Percentiles rank a stretch among this genome's conserved stretches.
phyloP scores from a whole-genome alignment of 2,329 filamentous ascomycete species.

The Purpureocillium lavendulum region DNA sequence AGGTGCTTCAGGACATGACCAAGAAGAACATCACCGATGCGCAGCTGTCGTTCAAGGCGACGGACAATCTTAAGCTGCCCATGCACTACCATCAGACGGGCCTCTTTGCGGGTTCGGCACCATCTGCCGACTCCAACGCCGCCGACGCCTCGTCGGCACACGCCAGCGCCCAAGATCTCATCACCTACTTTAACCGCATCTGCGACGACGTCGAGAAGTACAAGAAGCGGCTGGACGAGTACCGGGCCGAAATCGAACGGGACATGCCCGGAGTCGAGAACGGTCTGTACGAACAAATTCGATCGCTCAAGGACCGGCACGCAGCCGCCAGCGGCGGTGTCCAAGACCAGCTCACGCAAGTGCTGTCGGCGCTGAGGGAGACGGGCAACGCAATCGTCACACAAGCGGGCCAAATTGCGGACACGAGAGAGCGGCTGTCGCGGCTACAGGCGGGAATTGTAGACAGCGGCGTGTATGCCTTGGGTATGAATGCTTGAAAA shows the following conservation, averaged over 20 bases:
- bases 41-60: constrained; percentile 62
- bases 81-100: constrained; percentile 42
- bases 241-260: constrained; percentile 36
- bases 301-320: constrained; percentile 24
- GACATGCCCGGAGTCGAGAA: constrained; percentile 40
- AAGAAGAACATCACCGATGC: constrained; percentile 62
- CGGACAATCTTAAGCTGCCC: constrained; percentile 68
- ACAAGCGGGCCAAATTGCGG: constrained; percentile 33
- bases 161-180: constrained; percentile 31
- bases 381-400: constrained; percentile 31
- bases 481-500: constrained; percentile 22
- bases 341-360: constrained; percentile 29
- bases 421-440: constrained; percentile 31
- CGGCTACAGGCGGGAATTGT: constrained; percentile 32
- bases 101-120: constrained; percentile 28
- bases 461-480: constrained; percentile 25
- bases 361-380: constrained; percentile 28
- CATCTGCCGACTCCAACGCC: constrained; percentile 17
- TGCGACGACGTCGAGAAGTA: constrained; percentile 34
- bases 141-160: constrained; percentile 25
- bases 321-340: constrained; percentile 17
- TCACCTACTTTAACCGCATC: constrained; percentile 35
- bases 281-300: constrained; percentile 35
- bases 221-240: constrained; percentile 33
- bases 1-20: constrained; percentile 49